Percentiles rank a stretch among this genome's conserved stretches.
Conservation (phyloP, 1,284 basidiomycete genomes). For the Ganoderma leucocontextum region DNA sequence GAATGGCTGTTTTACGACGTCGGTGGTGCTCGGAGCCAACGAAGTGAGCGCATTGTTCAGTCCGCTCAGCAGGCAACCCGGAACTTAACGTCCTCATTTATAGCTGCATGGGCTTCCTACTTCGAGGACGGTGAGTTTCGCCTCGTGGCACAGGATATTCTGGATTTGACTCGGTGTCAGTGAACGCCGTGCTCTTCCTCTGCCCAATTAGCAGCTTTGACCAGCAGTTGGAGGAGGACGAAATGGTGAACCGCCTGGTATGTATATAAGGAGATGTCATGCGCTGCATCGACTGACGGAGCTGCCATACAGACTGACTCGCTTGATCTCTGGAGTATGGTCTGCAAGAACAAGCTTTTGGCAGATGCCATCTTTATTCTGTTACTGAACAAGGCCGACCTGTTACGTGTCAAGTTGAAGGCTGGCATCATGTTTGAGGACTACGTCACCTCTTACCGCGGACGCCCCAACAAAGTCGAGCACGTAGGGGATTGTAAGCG, state of each 20-base stretch:
- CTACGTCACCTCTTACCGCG: constrained; percentile 61
- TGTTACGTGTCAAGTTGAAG: constrained; percentile 60
- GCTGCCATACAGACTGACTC: constrained; percentile 54
- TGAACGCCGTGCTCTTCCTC: constrained; percentile 67
- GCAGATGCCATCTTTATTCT: constrained; percentile 60
- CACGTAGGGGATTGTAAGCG: constrained; percentile 60
- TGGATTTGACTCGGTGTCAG: constrained; percentile 38
- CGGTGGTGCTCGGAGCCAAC: constrained; percentile 62
- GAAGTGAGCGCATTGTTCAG: constrained; percentile 48
- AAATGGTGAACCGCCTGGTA: constrained; percentile 62
- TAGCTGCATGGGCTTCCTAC: constrained; percentile 68
- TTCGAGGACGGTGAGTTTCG: constrained; percentile 63
- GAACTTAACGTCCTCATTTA: not conserved
- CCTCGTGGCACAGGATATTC: not conserved
- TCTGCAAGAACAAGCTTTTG: constrained; percentile 64
- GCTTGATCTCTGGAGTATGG: constrained; percentile 62
- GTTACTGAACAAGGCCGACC: constrained; percentile 69
- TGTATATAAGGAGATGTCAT: constrained; percentile 25
- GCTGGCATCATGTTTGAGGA: constrained; percentile 60
- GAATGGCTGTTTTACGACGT: constrained; percentile 72
- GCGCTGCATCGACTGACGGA: not conserved
- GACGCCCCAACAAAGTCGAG: constrained; percentile 59
- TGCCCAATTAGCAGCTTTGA: constrained; percentile 72
- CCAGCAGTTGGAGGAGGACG: constrained; percentile 63
- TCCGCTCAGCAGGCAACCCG: not conserved